Percentiles rank a stretch among this genome's conserved stretches.
phyloP scores from a whole-genome alignment of 768 basidiomycete genomes.

The Baorangia bicolor region DNA sequence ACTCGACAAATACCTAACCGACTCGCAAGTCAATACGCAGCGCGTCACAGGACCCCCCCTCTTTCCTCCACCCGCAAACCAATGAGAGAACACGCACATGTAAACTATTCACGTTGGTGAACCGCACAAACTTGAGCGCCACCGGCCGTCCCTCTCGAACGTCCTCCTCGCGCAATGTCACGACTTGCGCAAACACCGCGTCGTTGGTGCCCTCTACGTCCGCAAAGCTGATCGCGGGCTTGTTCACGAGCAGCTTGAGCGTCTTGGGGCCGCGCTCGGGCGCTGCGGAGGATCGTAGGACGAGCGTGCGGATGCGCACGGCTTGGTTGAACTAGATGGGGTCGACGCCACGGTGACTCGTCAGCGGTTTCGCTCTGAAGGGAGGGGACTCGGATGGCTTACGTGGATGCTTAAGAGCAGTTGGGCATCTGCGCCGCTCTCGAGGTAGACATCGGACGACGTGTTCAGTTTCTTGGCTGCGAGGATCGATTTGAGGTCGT shows the following conservation, averaged over 20 bases:
- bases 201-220: conserved; percentile 58
- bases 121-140: conserved; percentile 61
- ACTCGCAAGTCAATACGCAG: background rate
- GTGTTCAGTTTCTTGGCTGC: conserved; percentile 44
- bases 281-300: conserved; percentile 41
- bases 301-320: conserved; percentile 61
- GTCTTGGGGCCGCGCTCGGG: conserved; percentile 51
- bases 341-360: background rate
- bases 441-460: conserved; percentile 43
- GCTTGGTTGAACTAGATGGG: conserved; percentile 61
- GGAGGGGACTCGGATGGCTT: conserved; percentile 24
- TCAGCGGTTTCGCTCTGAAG: background rate
- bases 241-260: conserved; percentile 65
- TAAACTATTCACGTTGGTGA: conserved; percentile 65
- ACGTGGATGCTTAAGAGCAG: conserved; percentile 68
- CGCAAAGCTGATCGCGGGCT: conserved; percentile 58
- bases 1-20: conserved; percentile 62
- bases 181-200: conserved; percentile 52
- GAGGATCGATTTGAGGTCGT: conserved; percentile 55
- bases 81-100: conserved; percentile 45
- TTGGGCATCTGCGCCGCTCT: conserved; percentile 74
- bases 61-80: too few species aligned
- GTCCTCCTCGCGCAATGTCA: conserved; percentile 52
- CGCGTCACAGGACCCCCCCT: background rate
- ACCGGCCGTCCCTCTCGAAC: conserved; percentile 45